Conservation (phyloP, 2,329 filamentous ascomycete species). For the Byssochlamys sp. region DNA sequence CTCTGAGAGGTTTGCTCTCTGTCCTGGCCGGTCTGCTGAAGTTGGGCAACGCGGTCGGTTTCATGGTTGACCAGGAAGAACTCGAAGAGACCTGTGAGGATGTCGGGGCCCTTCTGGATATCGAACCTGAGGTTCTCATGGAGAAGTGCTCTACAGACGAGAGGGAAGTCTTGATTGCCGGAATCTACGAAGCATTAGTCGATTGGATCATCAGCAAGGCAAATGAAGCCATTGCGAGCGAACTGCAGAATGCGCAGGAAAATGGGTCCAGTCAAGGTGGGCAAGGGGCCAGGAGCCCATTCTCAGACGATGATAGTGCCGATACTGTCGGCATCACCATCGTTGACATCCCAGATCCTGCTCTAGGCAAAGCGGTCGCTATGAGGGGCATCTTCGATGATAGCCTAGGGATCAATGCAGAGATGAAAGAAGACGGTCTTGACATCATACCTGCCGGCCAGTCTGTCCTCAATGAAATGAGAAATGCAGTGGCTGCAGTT, state of each 20-base stretch:
- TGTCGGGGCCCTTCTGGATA: slow-evolving; percentile 71
- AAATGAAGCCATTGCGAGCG: slow-evolving; percentile 69
- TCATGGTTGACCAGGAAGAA: slow-evolving; percentile 71
- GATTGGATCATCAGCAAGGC: slow-evolving; percentile 89
- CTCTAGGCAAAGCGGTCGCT: slow-evolving; percentile 75
- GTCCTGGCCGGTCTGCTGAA: slow-evolving; percentile 79
- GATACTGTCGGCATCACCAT: slow-evolving; percentile 86
- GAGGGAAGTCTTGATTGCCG: slow-evolving; percentile 68
- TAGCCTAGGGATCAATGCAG: slow-evolving; percentile 78
- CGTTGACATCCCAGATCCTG: slow-evolving; percentile 70
- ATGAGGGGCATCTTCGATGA: slow-evolving; percentile 91
- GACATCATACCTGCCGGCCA: slow-evolving; percentile 63
- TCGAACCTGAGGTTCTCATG: slow-evolving; percentile 74
- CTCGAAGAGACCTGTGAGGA: slow-evolving; percentile 84
- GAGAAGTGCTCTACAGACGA: slow-evolving; percentile 76
- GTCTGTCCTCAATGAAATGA: slow-evolving; percentile 79
- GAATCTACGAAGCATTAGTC: slow-evolving; percentile 84
- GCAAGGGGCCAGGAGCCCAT: slow-evolving; percentile 53
- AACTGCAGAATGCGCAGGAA: slow-evolving; percentile 57
- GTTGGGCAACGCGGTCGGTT: slow-evolving; percentile 80
- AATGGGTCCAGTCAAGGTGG: slow-evolving; percentile 59
- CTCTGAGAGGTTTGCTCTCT: slow-evolving; percentile 73
- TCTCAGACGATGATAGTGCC: slow-evolving; percentile 58
- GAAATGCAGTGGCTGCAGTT: slow-evolving; percentile 65
- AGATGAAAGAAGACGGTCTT: slow-evolving; percentile 94